A percentile compares a stretch with the other conserved stretches of the same genome.
phyloP scores from a whole-genome alignment of 768 basidiomycete genomes.

The Paxillus involutus region DNA sequence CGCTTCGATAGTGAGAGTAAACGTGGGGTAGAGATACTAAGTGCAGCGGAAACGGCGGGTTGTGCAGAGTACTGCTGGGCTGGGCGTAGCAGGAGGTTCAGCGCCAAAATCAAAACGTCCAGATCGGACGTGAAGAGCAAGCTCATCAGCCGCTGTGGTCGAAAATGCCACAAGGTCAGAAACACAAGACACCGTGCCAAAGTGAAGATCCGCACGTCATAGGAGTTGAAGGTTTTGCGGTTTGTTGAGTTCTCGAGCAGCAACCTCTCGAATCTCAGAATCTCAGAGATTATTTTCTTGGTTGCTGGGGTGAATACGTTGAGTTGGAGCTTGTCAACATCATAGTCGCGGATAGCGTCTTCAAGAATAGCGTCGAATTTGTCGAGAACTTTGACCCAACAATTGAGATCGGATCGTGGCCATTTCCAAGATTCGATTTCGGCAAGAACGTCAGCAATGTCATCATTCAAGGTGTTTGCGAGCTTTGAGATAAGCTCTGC shows the following conservation, averaged over 20 bases:
- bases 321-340: constrained; percentile 80
- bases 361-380: constrained; percentile 91
- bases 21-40: constrained; percentile 80
- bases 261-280: constrained; percentile 86
- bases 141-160: constrained; percentile 77
- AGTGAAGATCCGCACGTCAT: constrained; percentile 73
- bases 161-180: constrained; percentile 8
- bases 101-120: constrained; percentile 78
- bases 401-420: constrained; percentile 94
- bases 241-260: constrained; percentile 98
- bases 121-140: constrained; percentile 87
- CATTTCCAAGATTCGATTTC: constrained; percentile 85
- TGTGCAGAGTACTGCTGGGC: constrained; percentile 93
- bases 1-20: constrained; percentile 81
- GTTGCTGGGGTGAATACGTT: constrained; percentile 73
- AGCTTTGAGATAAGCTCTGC: constrained; percentile 77
- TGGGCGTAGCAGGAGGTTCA: constrained; percentile 87
- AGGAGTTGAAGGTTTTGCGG: constrained; percentile 92
- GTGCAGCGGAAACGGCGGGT: constrained; percentile 76
- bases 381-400: constrained; percentile 95
- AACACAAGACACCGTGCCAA: background rate
- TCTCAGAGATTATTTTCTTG: constrained; percentile 74
- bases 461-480: constrained; percentile 62
- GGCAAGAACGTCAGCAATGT: constrained; percentile 66
- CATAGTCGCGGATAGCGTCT: constrained; percentile 78